Base-by-base conservation (phyloP, 1,139 yeast species). In the Meyerozyma smithsonii region DNA sequence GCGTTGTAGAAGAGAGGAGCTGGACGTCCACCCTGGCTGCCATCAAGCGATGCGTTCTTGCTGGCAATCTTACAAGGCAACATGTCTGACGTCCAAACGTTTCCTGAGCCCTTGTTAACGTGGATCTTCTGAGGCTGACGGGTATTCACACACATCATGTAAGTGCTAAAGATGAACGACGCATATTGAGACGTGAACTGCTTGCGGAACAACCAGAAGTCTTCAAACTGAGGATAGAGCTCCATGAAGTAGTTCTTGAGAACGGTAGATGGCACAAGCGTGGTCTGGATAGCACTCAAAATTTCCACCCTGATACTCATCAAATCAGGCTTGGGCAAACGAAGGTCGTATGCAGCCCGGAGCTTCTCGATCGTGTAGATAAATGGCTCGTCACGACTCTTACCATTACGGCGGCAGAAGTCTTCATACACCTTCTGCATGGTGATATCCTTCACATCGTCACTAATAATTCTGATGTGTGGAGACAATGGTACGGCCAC, bases 111-210 rank as follows among this genome's bases (percentile, higher is more conserved):
- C 54, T 77, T 75, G 54, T 89, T 83, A 42, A 94, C 79, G 60
- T 84, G 84, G 45, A 92, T 85, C 72, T 90, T 94, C 59, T 87
- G 95, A 2, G 98, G 98, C 50, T 88, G 92, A 56, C 99, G 80
- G 41, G 85, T 82, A 59, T 88, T 88, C 52, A 94, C 89, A 64
- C 96, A 84, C 87, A 94, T 81, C 88, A 92, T 82, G 57, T 87
- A 88, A 1, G 97, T 87, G 72, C 90, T 83, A 62, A 92, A 92
- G 30, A 90, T 81, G 52, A 92, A 85, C 1, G 96, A 83, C n/a
- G 97, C 96, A 63, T 92, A 94, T 62, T 90, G 96, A 15, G 96
- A 84, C 8, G 96, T 80, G 55, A 94, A 94, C 56, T 89, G 96
- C 55, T 90, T 90, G 47, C 97, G 78, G 82, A 94, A 94, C 41